Conservation (phyloP, 495 filamentous ascomycete genomes). For the Entonaema liquescens region DNA sequence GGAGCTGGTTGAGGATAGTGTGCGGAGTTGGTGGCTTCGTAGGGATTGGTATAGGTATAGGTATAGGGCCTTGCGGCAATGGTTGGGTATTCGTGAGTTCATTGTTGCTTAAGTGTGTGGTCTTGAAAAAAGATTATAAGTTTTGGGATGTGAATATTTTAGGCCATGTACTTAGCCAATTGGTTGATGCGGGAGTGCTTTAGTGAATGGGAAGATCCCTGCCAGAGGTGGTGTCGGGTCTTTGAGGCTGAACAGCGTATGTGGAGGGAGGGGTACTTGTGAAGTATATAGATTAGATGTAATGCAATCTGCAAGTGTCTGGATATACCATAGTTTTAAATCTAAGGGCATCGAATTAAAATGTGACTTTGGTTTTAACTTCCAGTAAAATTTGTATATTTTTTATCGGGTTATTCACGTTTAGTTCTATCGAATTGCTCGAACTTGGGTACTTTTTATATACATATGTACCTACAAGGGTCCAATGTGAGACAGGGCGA, state of each 20-base stretch:
- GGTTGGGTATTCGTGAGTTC: conserved; percentile 36
- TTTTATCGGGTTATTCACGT: not conserved
- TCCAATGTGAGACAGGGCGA: conserved; percentile 30
- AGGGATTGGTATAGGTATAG: conserved; percentile 27
- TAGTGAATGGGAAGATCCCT: conserved; percentile 22
- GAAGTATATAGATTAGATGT: conserved; percentile 4
- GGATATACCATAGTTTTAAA: not conserved
- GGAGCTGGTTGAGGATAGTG: conserved; percentile 27
- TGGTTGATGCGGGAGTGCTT: not conserved
- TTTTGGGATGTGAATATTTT: not conserved
- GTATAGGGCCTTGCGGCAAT: conserved; percentile 36
- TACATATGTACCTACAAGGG: conserved; percentile 20
- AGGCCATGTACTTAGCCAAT: not conserved
- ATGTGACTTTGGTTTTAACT: not conserved
- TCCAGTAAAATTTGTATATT: not conserved
- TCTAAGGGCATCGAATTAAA: not conserved
- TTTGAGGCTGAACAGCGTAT: conserved; percentile 31
- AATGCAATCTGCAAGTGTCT: not conserved
- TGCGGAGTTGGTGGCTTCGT: conserved; percentile 24
- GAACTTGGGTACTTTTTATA: not conserved
- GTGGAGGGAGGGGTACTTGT: conserved; percentile 3
- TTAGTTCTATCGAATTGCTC: no score
- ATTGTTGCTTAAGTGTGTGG: conserved; percentile 11
- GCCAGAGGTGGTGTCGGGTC: conserved; percentile 15
- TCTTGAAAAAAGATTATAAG: not conserved